Base-by-base conservation (phyloP, 306 rosid species). In the Sindora glabra region DNA sequence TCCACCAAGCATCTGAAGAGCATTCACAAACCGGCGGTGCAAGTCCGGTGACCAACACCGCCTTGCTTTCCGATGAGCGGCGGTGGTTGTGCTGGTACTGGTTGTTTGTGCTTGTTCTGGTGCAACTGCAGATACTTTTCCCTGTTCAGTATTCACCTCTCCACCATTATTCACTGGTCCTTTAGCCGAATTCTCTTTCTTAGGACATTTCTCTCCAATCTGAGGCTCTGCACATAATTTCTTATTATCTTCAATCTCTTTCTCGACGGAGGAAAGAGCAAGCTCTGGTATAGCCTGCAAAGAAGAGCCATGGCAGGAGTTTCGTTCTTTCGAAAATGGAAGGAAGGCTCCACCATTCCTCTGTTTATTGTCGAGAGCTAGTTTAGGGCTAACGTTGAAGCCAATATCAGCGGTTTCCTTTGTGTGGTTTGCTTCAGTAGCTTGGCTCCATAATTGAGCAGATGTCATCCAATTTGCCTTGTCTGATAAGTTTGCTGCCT, bases 31-130 rank as follows among this genome's bases (percentile, higher is more conserved):
- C 73, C 91, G 40, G 23, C 97, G 76, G 79, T 94, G 99, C 87
- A 94, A 75, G 56, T 94, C 99, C 0, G 99, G 97, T 25, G 99
- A 94, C 99, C 99, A 94, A 38, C 95, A 94, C 70, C 99, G 78
- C 65, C 99, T 80, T 7, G 99, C 99, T 77, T 94, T 94, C 74
- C 99, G 68, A 29, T 89, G 97, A 71, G 78, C 78, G 29, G 38
- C 56, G 4, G 58, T 39, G n/a, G 46, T 65, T 18, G 56, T 64
- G 33, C 46, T 65, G 54, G 47, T 59, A 0, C 48, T 70, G 9
- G 57, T 74, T 11, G 76, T 56, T 71, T 83, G 88, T 39, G 78
- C n/a, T n/a, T n/a, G 73, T 1, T 70, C 82, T 4, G 80, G 68
- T 16, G 62, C 25, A n/a, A n/a, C n/a, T n/a, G n/a, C n/a, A n/a